Base-by-base conservation (phyloP, 192 early-diverging fungal species). In the Phlyctochytrium planicorne region DNA sequence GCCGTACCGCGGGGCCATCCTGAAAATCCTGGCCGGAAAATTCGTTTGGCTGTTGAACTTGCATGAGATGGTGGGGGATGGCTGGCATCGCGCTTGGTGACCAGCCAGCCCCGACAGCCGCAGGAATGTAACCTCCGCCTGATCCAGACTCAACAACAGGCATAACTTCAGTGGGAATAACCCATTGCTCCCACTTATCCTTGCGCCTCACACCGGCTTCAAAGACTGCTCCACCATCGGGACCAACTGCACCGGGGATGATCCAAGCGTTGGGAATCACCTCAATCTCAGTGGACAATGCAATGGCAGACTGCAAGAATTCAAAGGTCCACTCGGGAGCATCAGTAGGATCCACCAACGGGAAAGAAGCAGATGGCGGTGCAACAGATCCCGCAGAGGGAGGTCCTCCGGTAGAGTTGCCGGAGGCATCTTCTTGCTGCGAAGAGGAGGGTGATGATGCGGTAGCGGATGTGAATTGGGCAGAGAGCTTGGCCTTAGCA, bases 171-270 rank as follows among this genome's bases (percentile, higher is more conserved):
- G 27, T 6, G 17, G 68, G 66, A 16, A 88, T 68, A 86, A 92
- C n/a, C 93, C 93, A 97, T 12, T 79, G 82, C 29, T 92, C 87
- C 95, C 94, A 97, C 52, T 89, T 89, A 56, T 87, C 91, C 52
- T 75, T 77, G n/a, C 75, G 63, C 30, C 78, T 60, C 16, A 79
- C 34, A 16, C 55, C 62, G 29, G 47, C 30, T 27, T 78, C 52
- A 14, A 25, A 75, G 23, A 24, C 30, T 34, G 25, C 32, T 30
- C 17, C 64, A 23, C 64, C 53, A 65, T 25, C 30, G 52, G n/a
- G 1, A 50, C 25, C 62, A 50, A 40, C 33, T n/a, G 40, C 10
- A 50, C 40, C 80, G n/a, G n/a, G n/a, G n/a, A n/a, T n/a, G n/a
- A n/a, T n/a, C n/a, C 40, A 6, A 20, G 40, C 40, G 6, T 74